phyloP scores from a whole-genome alignment of 441 rosid genomes.

The Populus hybrid region DNA sequence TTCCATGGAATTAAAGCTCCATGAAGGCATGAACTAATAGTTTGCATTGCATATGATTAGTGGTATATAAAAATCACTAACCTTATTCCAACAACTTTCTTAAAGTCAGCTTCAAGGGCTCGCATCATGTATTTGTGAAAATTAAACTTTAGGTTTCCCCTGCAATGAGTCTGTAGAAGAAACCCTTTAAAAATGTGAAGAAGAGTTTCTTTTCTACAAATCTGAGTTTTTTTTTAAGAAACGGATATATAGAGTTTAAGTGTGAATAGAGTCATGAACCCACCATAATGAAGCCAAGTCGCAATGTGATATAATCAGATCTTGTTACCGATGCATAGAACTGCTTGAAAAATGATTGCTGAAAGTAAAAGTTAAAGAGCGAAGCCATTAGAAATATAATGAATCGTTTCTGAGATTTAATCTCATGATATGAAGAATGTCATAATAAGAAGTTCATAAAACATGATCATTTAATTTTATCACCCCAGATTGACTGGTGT shows the following conservation, averaged over 20 bases:
- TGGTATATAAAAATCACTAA: slow-evolving; percentile 20
- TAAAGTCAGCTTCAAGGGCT: slow-evolving; percentile 92
- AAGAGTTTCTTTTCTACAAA: too few relatives aligned
- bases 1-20: neutral
- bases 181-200: neutral
- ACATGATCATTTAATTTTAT: too few relatives aligned
- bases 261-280: neutral
- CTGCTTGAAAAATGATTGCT: slow-evolving; percentile 89
- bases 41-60: neutral
- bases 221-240: too few relatives aligned
- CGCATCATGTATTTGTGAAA: slow-evolving; percentile 87
- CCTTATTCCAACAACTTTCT: slow-evolving; percentile 94
- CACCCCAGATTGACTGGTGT: too few relatives aligned
- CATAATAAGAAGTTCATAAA: too few relatives aligned
- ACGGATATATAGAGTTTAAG: neutral
- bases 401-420: neutral
- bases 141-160: slow-evolving; percentile 67
- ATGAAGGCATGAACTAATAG: neutral
- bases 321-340: slow-evolving; percentile 72
- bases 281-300: slow-evolving; percentile 85
- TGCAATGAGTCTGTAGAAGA: slow-evolving; percentile 62
- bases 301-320: slow-evolving; percentile 74
- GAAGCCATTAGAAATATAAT: slow-evolving; percentile 6
- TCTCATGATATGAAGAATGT: too few relatives aligned
- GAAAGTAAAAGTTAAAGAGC: slow-evolving; percentile 20